Base-by-base conservation (phyloP, 2,329 filamentous ascomycete species). In the Cephalotrichum gorgonifer region DNA sequence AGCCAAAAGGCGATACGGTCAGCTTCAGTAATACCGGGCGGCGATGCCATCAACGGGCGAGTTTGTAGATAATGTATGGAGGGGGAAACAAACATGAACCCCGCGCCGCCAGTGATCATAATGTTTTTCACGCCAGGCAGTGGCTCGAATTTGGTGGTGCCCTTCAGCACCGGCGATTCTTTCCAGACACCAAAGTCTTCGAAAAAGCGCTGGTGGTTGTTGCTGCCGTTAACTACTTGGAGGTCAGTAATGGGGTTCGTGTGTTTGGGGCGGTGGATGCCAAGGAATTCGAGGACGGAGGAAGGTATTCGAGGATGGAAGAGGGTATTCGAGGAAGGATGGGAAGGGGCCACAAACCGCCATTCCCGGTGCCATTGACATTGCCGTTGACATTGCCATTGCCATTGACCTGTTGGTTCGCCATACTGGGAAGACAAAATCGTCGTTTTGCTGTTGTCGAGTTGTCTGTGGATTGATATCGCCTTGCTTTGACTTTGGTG, bases 91-190 rank as follows among this genome's bases (percentile, higher is more conserved):
- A 72, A 88, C 85, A 91, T 90, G 72, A 93, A 93, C 56, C 87
- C 87, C 53, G 86, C 86, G 48, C 86, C 87, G 45, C 87, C 87
- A 20, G 87, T 91, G 54, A 93, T 77, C 75, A 91, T 83, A 57
- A 91, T 89, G 60, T 88, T 90, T 64, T 79, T 84, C 49, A 86
- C 80, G 64, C 85, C 80, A 23, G 74, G 69, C 5, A 83, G 70
- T 41, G 85, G 80, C 58, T 83, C 78, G 56, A 85, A 90, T 54
- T 78, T 80, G 52, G 84, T 87, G 55, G 74, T 81, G 31, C 86
- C 86, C 11, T 64, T 81, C 49, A 89, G 70, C 26, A 88, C 62
- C 17, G 86, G 85, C 2, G 86, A 85, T 44, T 83, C 74, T 58
- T 80, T 81, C 83, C 85, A 89, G 52, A 86, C 65, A 33, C 81